These are phyloP conservation scores for Ustanciosporium gigantosporum DNA, from an alignment of 1,284 basidiomycete genomes.

Conservation along the genomic window DNA sequence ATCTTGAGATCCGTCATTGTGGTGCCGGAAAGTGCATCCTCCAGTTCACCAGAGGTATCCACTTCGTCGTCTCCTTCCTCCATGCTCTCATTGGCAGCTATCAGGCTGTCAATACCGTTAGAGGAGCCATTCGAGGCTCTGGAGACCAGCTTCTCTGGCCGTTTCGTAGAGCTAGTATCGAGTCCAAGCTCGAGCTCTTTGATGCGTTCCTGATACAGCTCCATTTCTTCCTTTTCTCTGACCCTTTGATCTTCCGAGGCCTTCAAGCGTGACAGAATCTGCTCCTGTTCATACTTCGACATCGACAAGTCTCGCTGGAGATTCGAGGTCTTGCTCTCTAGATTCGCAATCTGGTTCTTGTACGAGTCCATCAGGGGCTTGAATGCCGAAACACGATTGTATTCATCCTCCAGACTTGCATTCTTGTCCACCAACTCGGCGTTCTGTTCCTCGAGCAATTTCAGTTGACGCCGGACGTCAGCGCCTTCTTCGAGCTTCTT, in stretches of 20 bases:
- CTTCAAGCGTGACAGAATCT: conserved; percentile 35
- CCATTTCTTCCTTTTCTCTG: conserved; percentile 80
- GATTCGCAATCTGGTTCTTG: conserved; percentile 79
- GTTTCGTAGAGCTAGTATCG: conserved; percentile 63
- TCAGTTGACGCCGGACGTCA: conserved; percentile 81
- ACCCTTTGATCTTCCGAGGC: conserved; percentile 70
- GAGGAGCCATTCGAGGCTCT: conserved; percentile 30
- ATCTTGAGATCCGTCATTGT: conserved; percentile 85
- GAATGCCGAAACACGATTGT: conserved; percentile 80
- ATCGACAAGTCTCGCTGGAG: conserved; percentile 68
- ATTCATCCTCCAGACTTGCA: conserved; percentile 84
- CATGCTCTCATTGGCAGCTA: conserved; percentile 28
- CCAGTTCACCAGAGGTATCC: conserved; percentile 79
- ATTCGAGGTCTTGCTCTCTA: conserved; percentile 73
- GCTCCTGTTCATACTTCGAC: conserved; percentile 47
- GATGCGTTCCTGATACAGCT: conserved; percentile 87
- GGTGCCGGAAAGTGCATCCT: conserved; percentile 78
- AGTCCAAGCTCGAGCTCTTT: conserved; percentile 76
- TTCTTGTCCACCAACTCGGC: conserved; percentile 87
- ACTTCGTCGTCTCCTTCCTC: conserved; percentile 14
- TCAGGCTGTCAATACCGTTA: conserved; percentile 44
- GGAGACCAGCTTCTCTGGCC: conserved; percentile 55
- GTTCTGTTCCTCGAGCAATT: conserved; percentile 87
- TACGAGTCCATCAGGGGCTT: conserved; percentile 91
- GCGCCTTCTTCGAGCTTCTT: conserved; percentile 94